These are phyloP conservation scores for Ocimum tenuiflorum DNA, from an alignment of 257 asterid species.

Conservation along the genomic window DNA sequence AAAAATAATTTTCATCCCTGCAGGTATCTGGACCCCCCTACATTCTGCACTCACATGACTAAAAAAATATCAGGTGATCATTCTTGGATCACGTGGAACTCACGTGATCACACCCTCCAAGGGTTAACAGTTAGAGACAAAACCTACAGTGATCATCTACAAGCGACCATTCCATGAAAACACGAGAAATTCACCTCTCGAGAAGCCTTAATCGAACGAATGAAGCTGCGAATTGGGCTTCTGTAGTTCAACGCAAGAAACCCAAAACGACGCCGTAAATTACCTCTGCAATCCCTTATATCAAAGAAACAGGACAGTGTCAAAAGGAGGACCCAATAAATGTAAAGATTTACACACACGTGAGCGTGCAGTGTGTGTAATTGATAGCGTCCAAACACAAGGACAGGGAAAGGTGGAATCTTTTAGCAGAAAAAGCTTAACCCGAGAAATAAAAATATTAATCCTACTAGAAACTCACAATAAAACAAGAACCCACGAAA, in stretches of 20 bases:
- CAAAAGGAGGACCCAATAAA: background rate
- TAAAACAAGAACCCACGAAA: background rate
- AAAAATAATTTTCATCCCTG: background rate
- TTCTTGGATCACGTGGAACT: constrained; percentile 20
- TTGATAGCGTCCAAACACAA: background rate
- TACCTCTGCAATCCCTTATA: constrained; percentile 17
- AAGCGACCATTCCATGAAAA: background rate
- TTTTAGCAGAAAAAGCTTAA: background rate
- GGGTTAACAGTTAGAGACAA: background rate
- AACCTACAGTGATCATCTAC: background rate
- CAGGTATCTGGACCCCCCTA: constrained; percentile 22
- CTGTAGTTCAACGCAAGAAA: constrained; percentile 17
- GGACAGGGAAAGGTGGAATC: constrained; percentile 18
- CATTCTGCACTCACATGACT: constrained; percentile 24
- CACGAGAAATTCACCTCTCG: constrained; percentile 23
- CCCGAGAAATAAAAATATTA: background rate
- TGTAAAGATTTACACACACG: background rate
- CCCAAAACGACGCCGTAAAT: constrained; percentile 12
- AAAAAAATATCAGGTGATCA: constrained; percentile 11
- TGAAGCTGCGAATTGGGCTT: constrained; percentile 17
- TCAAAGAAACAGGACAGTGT: constrained; percentile 1
- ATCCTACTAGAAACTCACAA: constrained; percentile 1
- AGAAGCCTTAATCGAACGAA: constrained; percentile 7
- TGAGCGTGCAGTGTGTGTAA: constrained; percentile 8
- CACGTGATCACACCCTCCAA: constrained; percentile 28